Percentiles rank a stretch among this genome's conserved stretches.
These are phyloP conservation scores for Pyrenopolyporus hunteri DNA, from an alignment of 495 filamentous ascomycete genomes.

Conservation along the genomic window DNA sequence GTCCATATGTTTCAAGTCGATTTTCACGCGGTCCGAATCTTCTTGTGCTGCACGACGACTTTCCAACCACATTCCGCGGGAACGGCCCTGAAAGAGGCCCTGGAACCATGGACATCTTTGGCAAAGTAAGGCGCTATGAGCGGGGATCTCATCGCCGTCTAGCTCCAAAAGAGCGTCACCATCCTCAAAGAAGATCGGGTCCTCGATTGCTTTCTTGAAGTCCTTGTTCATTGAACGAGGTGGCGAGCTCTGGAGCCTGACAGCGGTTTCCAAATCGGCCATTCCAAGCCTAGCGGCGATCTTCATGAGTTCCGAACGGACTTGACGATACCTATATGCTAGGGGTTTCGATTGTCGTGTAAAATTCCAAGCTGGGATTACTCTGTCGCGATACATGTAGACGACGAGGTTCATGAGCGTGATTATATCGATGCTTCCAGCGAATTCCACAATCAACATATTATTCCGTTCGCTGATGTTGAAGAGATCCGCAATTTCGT, in stretches of 20 bases:
- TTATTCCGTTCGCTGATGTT: slow-evolving; percentile 61
- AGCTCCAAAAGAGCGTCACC: slow-evolving; percentile 80
- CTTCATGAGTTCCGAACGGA: slow-evolving; percentile 83
- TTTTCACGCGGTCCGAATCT: slow-evolving; percentile 62
- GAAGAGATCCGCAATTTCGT: slow-evolving; percentile 59
- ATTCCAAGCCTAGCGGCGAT: slow-evolving; percentile 71
- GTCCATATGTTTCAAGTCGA: slow-evolving; percentile 84
- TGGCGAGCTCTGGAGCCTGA: slow-evolving; percentile 72
- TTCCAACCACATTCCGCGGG: slow-evolving; percentile 81
- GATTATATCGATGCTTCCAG: slow-evolving; percentile 69
- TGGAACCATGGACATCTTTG: slow-evolving; percentile 92
- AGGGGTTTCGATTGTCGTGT: slow-evolving; percentile 65
- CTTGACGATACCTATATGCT: slow-evolving; percentile 73
- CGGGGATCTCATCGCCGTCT: slow-evolving; percentile 65
- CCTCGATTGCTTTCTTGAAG: slow-evolving; percentile 67
- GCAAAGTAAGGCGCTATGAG: slow-evolving; percentile 79
- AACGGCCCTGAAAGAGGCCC: slow-evolving; percentile 83
- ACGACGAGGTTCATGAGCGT: slow-evolving; percentile 77
- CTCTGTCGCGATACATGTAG: slow-evolving; percentile 79
- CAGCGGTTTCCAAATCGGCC: slow-evolving; percentile 71
- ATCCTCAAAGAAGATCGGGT: slow-evolving; percentile 71
- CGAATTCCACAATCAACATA: slow-evolving; percentile 61
- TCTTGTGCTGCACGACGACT: slow-evolving; percentile 60
- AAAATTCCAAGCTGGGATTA: slow-evolving; percentile 85
- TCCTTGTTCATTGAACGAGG: slow-evolving; percentile 68